Base-by-base conservation (phyloP, 169 alveolate genomes). In the Eimeria maxima region DNA sequence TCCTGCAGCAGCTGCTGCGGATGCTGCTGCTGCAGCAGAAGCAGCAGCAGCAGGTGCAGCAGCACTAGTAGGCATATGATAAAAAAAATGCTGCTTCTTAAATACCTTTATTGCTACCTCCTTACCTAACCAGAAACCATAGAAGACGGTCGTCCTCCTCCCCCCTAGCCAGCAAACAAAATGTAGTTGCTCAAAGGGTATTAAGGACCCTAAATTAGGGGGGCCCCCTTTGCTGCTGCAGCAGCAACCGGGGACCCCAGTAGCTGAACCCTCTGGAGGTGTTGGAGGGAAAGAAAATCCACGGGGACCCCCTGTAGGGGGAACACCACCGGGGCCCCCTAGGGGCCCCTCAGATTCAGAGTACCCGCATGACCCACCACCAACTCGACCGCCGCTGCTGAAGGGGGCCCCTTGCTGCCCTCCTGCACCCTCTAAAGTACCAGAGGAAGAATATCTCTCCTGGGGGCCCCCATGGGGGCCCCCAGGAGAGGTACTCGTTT, bases 1-100 rank as follows among this genome's bases (percentile, higher is more conserved):
- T 42, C 84, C 84, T 44, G 84, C 53, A 18, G 84, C 57, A 27
- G 53, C 84, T 27, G 84, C 84, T 67, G 76, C 27, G 11, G 84
- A 20, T 27, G 84, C 84, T 74, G 84, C 84, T 29, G 84, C 84
- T n/a, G 45, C 84, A 11, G 53, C 84, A 11, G 84, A 45, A 18
- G 57, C 84, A 74, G 84, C 45, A 74, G 84, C 53, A 42, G 84
- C 84, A n/a, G 53, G 53, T 18, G 20, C 45, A n/a, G 84, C 84
- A 74, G 84, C 84, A 42, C 84, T 74, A 10, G 84, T 74, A 33
- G 84, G 84, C 84, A 74, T 74, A 44, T 74, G 84, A 44, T 74
- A 74, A 29, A 7, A 74, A 50, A 74, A 74, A 44, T 74, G 84
- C 84, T 74, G 84, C 84, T 74, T 74, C 84, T 29, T 74, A 44